These are phyloP conservation scores for Debaryomyces fabryi DNA, from an alignment of 1,139 yeast species.

Conservation along the genomic window DNA sequence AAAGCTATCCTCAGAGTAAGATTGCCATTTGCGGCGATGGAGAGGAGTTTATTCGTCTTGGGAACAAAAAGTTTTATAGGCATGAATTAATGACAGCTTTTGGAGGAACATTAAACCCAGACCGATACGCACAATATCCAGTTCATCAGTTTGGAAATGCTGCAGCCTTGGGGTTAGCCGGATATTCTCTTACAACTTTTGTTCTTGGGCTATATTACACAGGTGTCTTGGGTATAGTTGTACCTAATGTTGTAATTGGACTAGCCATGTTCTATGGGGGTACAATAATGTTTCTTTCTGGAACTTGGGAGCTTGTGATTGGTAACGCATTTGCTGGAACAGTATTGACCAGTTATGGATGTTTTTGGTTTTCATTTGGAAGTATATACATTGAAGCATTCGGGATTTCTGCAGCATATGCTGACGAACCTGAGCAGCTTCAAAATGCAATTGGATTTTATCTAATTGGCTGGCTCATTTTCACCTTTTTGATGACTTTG, in stretches of 20 bases:
- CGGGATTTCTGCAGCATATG: conserved; percentile 34
- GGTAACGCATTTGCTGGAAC: conserved; percentile 43
- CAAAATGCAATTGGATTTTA: conserved; percentile 37
- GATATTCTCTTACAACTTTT: conserved; percentile 34
- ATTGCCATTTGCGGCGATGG: conserved; percentile 21
- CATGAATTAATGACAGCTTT: conserved; percentile 43
- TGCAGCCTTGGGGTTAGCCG: conserved; percentile 34
- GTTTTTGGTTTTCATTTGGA: conserved; percentile 43
- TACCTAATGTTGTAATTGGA: conserved; percentile 50
- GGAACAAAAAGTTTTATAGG: conserved; percentile 34
- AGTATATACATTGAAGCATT: conserved; percentile 32
- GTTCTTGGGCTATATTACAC: conserved; percentile 49
- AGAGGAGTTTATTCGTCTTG: conserved; percentile 30
- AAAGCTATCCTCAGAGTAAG: neutral
- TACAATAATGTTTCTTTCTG: conserved; percentile 41
- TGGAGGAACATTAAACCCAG: conserved; percentile 36
- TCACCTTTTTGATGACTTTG: conserved; percentile 34
- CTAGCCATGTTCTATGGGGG: conserved; percentile 55
- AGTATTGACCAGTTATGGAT: conserved; percentile 38
- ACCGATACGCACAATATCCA: conserved; percentile 27
- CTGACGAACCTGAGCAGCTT: conserved; percentile 27
- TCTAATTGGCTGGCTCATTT: conserved; percentile 41
- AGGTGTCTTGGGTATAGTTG: conserved; percentile 54
- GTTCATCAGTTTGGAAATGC: conserved; percentile 30
- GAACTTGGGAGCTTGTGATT: conserved; percentile 46